Evolutionary conservation across 768 basidiomycete genomes (phyloP), one percentile per base, ranked within the genome.

Genomic region (Leccinum broughii): DNA sequence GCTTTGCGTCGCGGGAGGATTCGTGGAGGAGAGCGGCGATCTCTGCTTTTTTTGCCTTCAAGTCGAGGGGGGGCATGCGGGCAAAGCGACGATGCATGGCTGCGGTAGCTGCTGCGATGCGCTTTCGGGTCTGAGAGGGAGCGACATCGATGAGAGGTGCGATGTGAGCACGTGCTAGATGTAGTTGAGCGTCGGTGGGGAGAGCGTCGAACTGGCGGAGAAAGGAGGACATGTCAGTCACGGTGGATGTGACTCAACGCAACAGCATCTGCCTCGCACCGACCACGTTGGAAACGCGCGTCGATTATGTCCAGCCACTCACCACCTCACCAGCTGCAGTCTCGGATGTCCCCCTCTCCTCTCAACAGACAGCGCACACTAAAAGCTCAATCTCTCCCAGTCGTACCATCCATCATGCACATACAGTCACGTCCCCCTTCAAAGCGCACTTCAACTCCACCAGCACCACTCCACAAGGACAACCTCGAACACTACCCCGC

Each of bases 251-350:
- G 30, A 53, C 34, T 54, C 28, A 53, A 30, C 28, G 28, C 30
- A 32, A 11, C 64, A 6, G 32, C 11, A 11, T 34, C 32, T 64
- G 73, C 77, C 76, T 78, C 75, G 72, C 39, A 17, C 9, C 17
- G 41, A 69, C 77, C 85, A 87, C 86, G 86, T 86, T 87, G 85
- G 78, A 84, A 85, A 81, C 85, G 82, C 80, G 83, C 82, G 80
- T 70, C 72, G 67, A 62, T 63, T 37, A 87, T 88, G 86, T 79
- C 86, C 35, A 83, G 77, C 67, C 81, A 83, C 66, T 84, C 84
- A 28, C 83, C 32, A 34, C 32, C 32, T 13, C 32, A 34, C 30
- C 30, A 30, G 30, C 30, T 30, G 32, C 32, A 34, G 32, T 2
- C 28, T 30, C 28, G 28, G 28, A 34, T 34, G 32, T 34, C 79